Conservation (phyloP, 768 basidiomycete genomes). For the Mycena maculata region DNA sequence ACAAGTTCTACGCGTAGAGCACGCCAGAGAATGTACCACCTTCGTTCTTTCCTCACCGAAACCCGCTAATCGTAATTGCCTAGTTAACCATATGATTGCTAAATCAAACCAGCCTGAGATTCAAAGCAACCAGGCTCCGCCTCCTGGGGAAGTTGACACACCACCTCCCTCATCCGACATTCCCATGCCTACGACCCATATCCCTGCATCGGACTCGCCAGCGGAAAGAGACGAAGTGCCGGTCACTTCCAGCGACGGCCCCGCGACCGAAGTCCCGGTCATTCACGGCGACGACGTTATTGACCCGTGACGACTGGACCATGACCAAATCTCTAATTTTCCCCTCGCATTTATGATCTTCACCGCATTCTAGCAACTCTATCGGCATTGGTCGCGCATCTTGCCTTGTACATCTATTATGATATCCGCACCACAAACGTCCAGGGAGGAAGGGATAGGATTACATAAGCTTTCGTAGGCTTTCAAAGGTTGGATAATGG, state of each 20-base stretch:
- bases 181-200: neutral
- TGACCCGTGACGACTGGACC: neutral
- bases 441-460: neutral
- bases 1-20: constrained; percentile 53
- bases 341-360: constrained; percentile 4
- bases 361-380: constrained; percentile 8
- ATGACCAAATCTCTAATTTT: neutral
- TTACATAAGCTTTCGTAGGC: too few relatives aligned
- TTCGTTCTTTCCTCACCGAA: neutral
- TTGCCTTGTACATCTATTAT: constrained; percentile 11
- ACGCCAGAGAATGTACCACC: constrained; percentile 77
- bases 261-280: neutral
- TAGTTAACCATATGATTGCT: constrained; percentile 55
- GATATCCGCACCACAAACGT: neutral
- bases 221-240: constrained; percentile 31
- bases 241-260: constrained; percentile 5
- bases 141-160: constrained; percentile 65
- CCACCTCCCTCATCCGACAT: constrained; percentile 50
- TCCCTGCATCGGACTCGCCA: neutral
- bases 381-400: neutral
- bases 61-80: constrained; percentile 2
- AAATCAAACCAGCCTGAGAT: constrained; percentile 9
- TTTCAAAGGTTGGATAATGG: too few relatives aligned
- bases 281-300: constrained; percentile 11
- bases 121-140: constrained; percentile 42